Evolutionary conservation across 805 yeast species (phyloP).

Genomic region (Saturnispora dispora): DNA sequence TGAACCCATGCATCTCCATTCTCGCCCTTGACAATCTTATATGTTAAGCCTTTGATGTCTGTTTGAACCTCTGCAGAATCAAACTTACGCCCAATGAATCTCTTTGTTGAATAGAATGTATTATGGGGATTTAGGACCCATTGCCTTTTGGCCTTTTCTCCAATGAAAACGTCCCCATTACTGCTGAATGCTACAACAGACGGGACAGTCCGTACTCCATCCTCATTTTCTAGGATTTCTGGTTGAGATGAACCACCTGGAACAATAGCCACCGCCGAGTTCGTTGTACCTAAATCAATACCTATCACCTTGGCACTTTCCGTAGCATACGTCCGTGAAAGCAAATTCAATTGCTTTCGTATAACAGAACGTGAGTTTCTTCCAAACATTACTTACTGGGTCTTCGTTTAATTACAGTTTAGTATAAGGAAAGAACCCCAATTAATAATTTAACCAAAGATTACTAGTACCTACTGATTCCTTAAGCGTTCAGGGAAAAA

Average conservation of each 20-base stretch:
- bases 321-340: neutral
- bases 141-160: constrained; percentile 93
- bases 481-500: too few species aligned
- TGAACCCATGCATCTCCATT: constrained; percentile 97
- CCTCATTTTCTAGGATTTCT: constrained; percentile 68
- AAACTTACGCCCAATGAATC: constrained; percentile 89
- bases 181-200: constrained; percentile 92
- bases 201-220: constrained; percentile 79
- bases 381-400: neutral
- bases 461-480: too few species aligned
- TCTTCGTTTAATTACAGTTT: too few species aligned
- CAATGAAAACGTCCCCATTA: constrained; percentile 80
- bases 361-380: neutral
- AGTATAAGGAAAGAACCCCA: neutral
- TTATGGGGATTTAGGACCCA: constrained; percentile 91
- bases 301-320: constrained; percentile 50
- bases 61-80: constrained; percentile 85
- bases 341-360: neutral
- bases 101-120: constrained; percentile 90
- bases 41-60: constrained; percentile 81
- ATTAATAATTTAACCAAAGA: too few species aligned
- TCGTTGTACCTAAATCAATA: constrained; percentile 82
- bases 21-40: constrained; percentile 73
- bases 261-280: constrained; percentile 82
- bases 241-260: constrained; percentile 56